Base-by-base conservation (phyloP, 805 yeast species). In the Sungouiozyma ichnusensis region DNA sequence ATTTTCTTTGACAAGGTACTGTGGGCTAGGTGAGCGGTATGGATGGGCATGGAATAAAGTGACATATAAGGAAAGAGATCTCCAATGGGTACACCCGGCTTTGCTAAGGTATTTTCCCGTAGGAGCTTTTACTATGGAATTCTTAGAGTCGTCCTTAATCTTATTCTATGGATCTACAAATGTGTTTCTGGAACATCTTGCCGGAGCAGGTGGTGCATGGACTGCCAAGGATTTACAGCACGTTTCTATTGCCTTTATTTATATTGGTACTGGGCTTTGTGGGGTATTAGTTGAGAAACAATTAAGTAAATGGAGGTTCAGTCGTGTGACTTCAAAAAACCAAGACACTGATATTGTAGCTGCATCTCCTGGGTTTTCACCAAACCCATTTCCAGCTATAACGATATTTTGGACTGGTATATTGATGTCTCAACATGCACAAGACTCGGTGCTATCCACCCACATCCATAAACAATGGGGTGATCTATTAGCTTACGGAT, bases 401-500 rank as follows among this genome's bases (percentile, higher is more conserved):
- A 86, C 94, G 2, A 84, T 92, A 29, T 92, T 85, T 65, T 92
- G 96, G 95, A 92, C 97, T 1, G 98, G 98, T 20, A 72, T 81
- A 13, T 70, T 92, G 47, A 92, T 92, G 98, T 87, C 97, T 1
- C 85, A 82, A 62, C 98, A 92, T 63, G 79, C 77, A 33, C 98
- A 92, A 63, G 83, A 88, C 4, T 80, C 92, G 1, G 68, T 60
- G 41, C 71, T 82, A 27, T 79, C 96, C 2, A 86, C 97, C 2
- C 68, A 64, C 15, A 75, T 92, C 47, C 98, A 92, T 61, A 66
- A 74, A 41, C 97, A 87, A 64, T 92, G 98, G 98, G 98, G 98
- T 6, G 71, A 73, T 44, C 63, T 92, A 54, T 70, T 92, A 44
- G 73, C 88, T n/a, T 74, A 76, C 50, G 97, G 87, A 2, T 82